Percentiles rank a stretch among this genome's conserved stretches.
phyloP scores from a whole-genome alignment of 2,329 filamentous ascomycete species.

The Nannizziopsis barbatae region DNA sequence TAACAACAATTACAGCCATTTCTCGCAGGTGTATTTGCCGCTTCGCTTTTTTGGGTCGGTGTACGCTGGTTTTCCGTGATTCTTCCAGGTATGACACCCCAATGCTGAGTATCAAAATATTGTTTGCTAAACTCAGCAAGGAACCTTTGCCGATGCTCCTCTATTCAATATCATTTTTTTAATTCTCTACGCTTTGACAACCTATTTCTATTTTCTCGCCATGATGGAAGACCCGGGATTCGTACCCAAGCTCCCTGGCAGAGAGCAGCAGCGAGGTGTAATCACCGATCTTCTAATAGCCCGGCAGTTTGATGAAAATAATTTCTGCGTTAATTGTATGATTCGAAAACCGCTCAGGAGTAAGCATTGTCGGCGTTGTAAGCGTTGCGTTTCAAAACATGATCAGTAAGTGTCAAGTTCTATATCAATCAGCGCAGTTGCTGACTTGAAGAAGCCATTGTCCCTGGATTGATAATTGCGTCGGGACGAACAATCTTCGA shows the following conservation, averaged over 20 bases:
- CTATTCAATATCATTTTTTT: constrained; percentile 69
- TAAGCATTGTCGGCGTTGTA: constrained; percentile 89
- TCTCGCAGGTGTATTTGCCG: constrained; percentile 86
- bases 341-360: constrained; percentile 81
- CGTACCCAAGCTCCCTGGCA: constrained; percentile 79
- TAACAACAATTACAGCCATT: constrained; percentile 54
- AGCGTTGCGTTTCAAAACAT: constrained; percentile 87
- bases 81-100: constrained; percentile 50
- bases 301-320: constrained; percentile 86
- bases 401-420: constrained; percentile 63
- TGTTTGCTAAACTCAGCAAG: constrained; percentile 36
- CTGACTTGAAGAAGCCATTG: constrained; percentile 57
- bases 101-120: not conserved
- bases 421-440: constrained; percentile 3
- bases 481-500: constrained; percentile 89
- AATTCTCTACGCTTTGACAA: constrained; percentile 51
- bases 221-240: constrained; percentile 88
- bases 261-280: constrained; percentile 76
- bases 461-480: constrained; percentile 94
- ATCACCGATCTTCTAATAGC: constrained; percentile 75
- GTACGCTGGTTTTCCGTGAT: constrained; percentile 64
- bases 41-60: constrained; percentile 68
- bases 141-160: constrained; percentile 54
- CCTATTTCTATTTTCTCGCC: constrained; percentile 76
- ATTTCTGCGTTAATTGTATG: constrained; percentile 94